phyloP scores from a whole-genome alignment of 2,329 filamentous ascomycete genomes.

The Venturia effusa region DNA sequence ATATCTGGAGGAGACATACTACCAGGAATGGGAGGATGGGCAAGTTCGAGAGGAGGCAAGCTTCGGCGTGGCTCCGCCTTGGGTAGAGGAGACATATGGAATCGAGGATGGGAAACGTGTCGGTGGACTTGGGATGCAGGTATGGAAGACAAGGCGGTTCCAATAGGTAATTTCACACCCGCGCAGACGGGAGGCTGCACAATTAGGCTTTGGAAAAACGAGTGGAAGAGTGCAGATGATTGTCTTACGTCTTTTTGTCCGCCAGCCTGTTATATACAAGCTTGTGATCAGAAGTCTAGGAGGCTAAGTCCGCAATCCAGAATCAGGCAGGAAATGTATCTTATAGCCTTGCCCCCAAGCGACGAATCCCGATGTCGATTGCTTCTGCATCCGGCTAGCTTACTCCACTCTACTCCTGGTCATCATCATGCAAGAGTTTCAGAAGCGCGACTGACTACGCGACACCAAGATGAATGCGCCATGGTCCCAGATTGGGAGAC shows the following conservation, averaged over 20 bases:
- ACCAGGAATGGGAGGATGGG: slow-evolving; percentile 4
- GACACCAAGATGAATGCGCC: not conserved
- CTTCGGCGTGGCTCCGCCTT: not conserved
- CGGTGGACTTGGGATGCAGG: slow-evolving; percentile 5
- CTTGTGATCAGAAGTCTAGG: not conserved
- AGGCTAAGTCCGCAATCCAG: not conserved
- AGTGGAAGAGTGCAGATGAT: no score
- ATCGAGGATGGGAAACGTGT: not conserved
- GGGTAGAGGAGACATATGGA: not conserved
- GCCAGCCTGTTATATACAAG: no score
- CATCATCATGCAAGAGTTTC: not conserved
- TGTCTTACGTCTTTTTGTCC: no score
- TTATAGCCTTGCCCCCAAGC: not conserved
- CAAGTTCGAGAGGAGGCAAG: not conserved
- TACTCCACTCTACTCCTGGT: not conserved
- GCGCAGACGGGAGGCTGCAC: not conserved
- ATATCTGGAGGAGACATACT: slow-evolving; percentile 5
- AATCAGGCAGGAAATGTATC: not conserved
- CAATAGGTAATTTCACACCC: not conserved
- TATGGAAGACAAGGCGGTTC: slow-evolving; percentile 8
- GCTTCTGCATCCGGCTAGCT: not conserved
- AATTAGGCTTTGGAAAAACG: not conserved
- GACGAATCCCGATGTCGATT: not conserved
- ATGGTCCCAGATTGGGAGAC: no score
- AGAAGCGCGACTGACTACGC: not conserved